Conservation (phyloP, 2,329 filamentous ascomycete genomes). For the Colletotrichum somersetense region DNA sequence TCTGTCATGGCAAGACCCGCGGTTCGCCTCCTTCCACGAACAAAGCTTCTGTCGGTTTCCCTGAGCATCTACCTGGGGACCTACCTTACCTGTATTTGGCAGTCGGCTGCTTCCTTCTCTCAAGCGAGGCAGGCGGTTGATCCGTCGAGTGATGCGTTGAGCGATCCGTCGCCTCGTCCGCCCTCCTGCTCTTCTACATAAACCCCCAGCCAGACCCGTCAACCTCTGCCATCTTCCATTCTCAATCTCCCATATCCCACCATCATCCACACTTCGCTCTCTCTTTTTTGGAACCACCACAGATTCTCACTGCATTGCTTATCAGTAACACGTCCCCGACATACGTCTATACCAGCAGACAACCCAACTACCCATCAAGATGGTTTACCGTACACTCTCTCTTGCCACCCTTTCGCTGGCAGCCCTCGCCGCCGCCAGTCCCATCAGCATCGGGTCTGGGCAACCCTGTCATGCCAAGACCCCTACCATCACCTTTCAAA, state of each 20-base stretch:
- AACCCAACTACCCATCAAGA: background rate
- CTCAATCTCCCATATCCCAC: background rate
- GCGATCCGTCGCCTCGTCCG: background rate
- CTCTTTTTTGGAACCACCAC: conserved; percentile 10
- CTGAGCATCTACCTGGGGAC: too few species aligned
- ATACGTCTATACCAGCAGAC: background rate
- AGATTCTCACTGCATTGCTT: conserved; percentile 1
- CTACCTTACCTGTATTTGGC: too few species aligned
- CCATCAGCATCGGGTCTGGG: background rate
- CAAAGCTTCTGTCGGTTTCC: background rate
- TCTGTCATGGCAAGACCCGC: too few species aligned
- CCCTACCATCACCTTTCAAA: background rate
- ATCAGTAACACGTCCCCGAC: background rate
- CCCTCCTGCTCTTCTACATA: background rate
- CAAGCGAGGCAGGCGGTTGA: background rate
- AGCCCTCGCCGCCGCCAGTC: conserved; percentile 14
- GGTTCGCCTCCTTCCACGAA: background rate
- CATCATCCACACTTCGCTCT: background rate
- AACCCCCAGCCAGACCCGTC: background rate
- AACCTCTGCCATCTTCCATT: conserved; percentile 7
- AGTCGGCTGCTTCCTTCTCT: background rate
- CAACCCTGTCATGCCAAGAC: background rate
- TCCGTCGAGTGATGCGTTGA: background rate
- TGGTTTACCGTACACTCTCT: conserved; percentile 6
- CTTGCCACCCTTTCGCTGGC: conserved; percentile 6